A percentile compares a stretch with the other conserved stretches of the same genome.
These are phyloP conservation scores for Sporothrix dimorphospora DNA, from an alignment of 2,329 filamentous ascomycete genomes.

Conservation along the genomic window DNA sequence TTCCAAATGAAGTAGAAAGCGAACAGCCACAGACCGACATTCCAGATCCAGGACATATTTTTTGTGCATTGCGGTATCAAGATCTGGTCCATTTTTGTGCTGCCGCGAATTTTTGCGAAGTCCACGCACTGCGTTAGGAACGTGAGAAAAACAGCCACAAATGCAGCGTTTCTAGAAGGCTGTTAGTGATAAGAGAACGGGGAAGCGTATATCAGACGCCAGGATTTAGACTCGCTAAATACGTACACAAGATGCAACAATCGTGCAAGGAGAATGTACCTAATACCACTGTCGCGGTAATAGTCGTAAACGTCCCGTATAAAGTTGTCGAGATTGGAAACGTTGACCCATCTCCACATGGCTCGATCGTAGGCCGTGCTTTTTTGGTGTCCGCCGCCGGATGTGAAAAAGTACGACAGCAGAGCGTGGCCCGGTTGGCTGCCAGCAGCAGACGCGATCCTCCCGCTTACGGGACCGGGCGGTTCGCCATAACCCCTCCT, in stretches of 20 bases:
- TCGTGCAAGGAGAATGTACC: conserved; percentile 77
- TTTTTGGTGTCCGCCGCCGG: conserved; percentile 22
- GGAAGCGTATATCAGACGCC: neutral
- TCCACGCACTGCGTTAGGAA: conserved; percentile 86
- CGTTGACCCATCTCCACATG: conserved; percentile 91
- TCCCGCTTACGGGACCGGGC: conserved; percentile 25
- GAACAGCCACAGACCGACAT: conserved; percentile 79
- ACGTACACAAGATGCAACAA: conserved; percentile 72
- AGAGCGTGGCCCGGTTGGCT: conserved; percentile 29
- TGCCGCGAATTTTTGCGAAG: conserved; percentile 73
- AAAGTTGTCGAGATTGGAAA: conserved; percentile 86
- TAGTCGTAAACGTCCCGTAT: conserved; percentile 85
- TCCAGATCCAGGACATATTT: conserved; percentile 75
- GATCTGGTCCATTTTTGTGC: conserved; percentile 57
- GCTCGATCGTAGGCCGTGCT: conserved; percentile 68
- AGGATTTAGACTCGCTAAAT: neutral
- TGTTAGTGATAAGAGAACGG: neutral
- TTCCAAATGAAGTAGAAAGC: conserved; percentile 85
- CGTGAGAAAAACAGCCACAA: conserved; percentile 79
- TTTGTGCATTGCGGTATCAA: conserved; percentile 74
- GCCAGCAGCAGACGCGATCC: neutral
- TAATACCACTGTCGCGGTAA: conserved; percentile 79
- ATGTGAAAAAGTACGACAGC: conserved; percentile 32
- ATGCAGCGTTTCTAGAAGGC: conserved; percentile 68
- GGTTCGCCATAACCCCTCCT: conserved; percentile 38